Evolutionary conservation across 495 filamentous ascomycete genomes (phyloP).

Genomic region (Neurospora sp.): DNA sequence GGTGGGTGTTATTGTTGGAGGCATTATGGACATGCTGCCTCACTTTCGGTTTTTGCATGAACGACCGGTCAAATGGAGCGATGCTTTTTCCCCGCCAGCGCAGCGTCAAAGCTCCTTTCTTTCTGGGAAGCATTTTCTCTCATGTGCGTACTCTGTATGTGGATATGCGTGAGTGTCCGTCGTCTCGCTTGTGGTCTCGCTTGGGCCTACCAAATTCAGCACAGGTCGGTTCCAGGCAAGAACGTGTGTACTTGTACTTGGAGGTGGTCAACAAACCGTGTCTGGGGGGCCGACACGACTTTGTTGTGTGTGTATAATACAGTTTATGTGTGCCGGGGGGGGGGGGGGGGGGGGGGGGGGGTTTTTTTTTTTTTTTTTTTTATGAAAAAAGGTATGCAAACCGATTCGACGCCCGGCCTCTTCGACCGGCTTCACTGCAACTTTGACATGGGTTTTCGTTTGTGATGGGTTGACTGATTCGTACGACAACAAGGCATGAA

Average conservation of each 20-base stretch:
- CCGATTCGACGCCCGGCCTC: neutral
- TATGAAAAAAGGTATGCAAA: neutral
- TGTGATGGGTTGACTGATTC: neutral
- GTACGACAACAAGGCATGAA: neutral
- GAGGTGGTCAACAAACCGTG: neutral
- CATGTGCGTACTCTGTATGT: neutral
- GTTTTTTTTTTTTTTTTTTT: neutral
- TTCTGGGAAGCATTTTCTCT: conserved; percentile 6
- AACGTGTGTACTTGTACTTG: neutral
- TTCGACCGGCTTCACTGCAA: neutral
- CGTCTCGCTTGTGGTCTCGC: neutral
- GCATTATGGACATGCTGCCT: neutral
- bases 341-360: neutral
- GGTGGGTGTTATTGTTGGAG: neutral
- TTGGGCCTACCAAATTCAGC: neutral
- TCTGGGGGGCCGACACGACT: neutral
- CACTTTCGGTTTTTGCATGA: conserved; percentile 10
- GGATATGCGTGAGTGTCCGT: neutral
- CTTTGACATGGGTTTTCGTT: neutral
- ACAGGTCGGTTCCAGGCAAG: neutral
- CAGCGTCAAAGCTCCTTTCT: neutral
- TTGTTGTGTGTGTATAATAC: neutral
- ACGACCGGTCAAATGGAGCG: conserved; percentile 1
- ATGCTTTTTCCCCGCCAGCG: neutral
- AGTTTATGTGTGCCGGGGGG: neutral